These are phyloP conservation scores for Auriculariales sp. DNA, from an alignment of 768 basidiomycete genomes.

Conservation along the genomic window DNA sequence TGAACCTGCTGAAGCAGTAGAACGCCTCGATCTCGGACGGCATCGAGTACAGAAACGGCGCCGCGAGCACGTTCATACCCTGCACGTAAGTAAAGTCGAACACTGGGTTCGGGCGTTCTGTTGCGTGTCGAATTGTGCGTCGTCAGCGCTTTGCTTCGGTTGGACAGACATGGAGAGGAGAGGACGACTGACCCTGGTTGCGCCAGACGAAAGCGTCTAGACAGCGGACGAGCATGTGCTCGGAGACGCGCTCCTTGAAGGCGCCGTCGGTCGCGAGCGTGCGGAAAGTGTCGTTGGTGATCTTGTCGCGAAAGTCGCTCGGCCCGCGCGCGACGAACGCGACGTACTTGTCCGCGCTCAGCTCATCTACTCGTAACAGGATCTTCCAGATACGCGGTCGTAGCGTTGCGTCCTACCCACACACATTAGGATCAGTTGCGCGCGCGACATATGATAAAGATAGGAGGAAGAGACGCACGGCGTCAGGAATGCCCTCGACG, in stretches of 20 bases:
- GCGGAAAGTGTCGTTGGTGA: constrained; percentile 92
- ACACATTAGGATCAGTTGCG: not conserved
- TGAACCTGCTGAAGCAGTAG: constrained; percentile 91
- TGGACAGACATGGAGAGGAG: not conserved
- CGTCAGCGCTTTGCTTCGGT: not conserved
- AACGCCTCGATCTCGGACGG: constrained; percentile 98
- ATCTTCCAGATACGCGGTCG: constrained; percentile 92
- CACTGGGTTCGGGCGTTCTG: constrained; percentile 55
- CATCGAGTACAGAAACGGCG: constrained; percentile 94
- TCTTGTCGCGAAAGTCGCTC: constrained; percentile 80
- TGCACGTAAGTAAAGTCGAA: constrained; percentile 93
- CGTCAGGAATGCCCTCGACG: constrained; percentile 73
- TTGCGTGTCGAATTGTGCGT: constrained; percentile 1
- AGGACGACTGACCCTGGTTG: constrained; percentile 48
- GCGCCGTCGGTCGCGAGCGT: constrained; percentile 92
- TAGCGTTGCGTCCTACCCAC: constrained; percentile 57
- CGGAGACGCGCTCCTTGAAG: constrained; percentile 94
- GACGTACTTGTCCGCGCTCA: constrained; percentile 64
- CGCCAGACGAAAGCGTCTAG: constrained; percentile 98
- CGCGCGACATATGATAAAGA: not conserved
- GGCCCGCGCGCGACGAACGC: constrained; percentile 72
- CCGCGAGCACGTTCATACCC: constrained; percentile 98
- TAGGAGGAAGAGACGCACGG: constrained; percentile 30
- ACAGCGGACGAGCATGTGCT: constrained; percentile 93
- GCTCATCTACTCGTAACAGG: constrained; percentile 63